Evolutionary conservation across 495 filamentous ascomycete genomes (phyloP).

Genomic region (Penicillium paradoxum): DNA sequence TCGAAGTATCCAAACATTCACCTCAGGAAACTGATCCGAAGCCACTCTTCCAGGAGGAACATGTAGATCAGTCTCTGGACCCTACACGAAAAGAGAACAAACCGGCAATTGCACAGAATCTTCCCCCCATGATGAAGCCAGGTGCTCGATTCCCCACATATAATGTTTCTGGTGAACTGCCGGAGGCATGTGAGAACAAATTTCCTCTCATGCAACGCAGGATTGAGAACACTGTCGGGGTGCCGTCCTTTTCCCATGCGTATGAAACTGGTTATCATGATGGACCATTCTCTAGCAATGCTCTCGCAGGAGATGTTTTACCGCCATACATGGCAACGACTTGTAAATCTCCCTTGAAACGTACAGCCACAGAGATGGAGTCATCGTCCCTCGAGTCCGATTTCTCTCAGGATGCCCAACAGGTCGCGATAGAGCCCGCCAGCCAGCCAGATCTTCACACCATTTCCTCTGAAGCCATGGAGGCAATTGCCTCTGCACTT

Average conservation of each 20-base stretch:
- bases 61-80: not conserved
- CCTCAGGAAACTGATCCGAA: not conserved
- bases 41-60: not conserved
- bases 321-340: not conserved
- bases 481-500: constrained; percentile 18
- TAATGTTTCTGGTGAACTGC: constrained; percentile 4
- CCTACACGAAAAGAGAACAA: not conserved
- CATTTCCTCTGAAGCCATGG: constrained; percentile 8
- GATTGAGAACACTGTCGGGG: not conserved
- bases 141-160: constrained; percentile 6
- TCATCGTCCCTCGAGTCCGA: not conserved
- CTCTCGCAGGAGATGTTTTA: not conserved
- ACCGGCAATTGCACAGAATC: not conserved
- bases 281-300: not conserved
- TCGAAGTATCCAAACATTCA: not conserved
- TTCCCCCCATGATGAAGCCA: constrained; percentile 1
- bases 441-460: constrained; percentile 24
- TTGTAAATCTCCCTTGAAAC: constrained; percentile 19
- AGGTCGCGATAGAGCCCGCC: constrained; percentile 2
- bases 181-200: not conserved
- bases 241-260: not conserved
- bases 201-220: not conserved
- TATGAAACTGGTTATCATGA: not conserved
- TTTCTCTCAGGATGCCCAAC: constrained; percentile 9
- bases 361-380: constrained; percentile 35